A percentile compares a stretch with the other conserved stretches of the same genome.
Evolutionary conservation across 2,329 filamentous ascomycete species (phyloP).

Genomic region (Thielaviopsis populi): DNA sequence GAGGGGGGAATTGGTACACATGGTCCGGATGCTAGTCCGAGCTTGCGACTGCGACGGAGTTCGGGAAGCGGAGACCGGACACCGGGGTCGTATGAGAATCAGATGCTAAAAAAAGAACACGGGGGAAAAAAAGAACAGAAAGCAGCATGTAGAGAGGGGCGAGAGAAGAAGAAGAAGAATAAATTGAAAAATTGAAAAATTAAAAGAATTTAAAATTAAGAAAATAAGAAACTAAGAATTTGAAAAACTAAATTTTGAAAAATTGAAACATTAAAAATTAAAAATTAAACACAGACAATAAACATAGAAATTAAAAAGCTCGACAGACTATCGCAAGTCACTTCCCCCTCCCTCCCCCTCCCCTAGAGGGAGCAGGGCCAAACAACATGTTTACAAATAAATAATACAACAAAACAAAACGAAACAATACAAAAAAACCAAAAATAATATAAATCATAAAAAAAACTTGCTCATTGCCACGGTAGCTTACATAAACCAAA

Average conservation of each 20-base stretch:
- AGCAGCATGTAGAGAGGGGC: neutral
- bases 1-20: neutral
- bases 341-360: too few species aligned
- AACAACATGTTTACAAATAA: too few species aligned
- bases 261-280: too few species aligned
- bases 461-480: neutral
- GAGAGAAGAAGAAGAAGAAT: neutral
- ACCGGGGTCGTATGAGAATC: neutral
- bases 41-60: neutral
- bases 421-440: too few species aligned
- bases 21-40: neutral
- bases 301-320: too few species aligned
- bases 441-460: too few species aligned
- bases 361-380: too few species aligned
- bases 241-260: too few species aligned
- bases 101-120: neutral
- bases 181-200: neutral
- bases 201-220: neutral
- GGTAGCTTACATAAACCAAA: neutral
- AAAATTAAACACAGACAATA: too few species aligned
- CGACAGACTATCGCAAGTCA: too few species aligned
- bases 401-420: too few species aligned
- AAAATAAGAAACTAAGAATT: neutral
- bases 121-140: neutral
- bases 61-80: constrained; percentile 1